Conservation (phyloP, 768 basidiomycete species). For the Rhizopogon rudus region DNA sequence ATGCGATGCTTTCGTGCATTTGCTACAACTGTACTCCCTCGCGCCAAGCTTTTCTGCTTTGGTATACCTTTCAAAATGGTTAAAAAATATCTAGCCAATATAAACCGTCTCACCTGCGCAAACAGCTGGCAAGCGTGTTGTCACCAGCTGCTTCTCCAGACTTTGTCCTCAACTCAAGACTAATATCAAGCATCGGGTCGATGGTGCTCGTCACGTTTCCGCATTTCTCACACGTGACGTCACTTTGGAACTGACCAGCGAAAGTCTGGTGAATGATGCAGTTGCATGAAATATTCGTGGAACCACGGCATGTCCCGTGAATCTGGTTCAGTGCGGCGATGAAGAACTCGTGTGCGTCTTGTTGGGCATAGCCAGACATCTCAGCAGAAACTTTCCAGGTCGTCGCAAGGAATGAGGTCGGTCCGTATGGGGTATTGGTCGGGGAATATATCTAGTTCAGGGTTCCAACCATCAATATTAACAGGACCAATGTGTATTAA, state of each 20-base stretch:
- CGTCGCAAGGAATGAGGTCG: slow-evolving; percentile 75
- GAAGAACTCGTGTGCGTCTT: slow-evolving; percentile 90
- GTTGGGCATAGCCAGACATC: slow-evolving; percentile 88
- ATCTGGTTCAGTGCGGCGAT: slow-evolving; percentile 84
- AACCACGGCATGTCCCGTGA: slow-evolving; percentile 70
- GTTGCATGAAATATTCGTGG: slow-evolving; percentile 75
- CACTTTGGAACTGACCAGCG: slow-evolving; percentile 80
- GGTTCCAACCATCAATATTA: not conserved
- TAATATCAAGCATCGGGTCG: slow-evolving; percentile 90
- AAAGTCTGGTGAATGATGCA: slow-evolving; percentile 93
- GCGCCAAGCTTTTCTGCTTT: slow-evolving; percentile 78
- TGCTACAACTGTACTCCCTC: slow-evolving; percentile 80
- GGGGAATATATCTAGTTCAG: slow-evolving; percentile 47
- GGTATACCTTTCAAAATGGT: slow-evolving; percentile 54
- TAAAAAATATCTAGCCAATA: slow-evolving; percentile 1
- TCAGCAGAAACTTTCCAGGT: slow-evolving; percentile 80
- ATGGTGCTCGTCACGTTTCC: slow-evolving; percentile 70
- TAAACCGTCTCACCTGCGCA: slow-evolving; percentile 52
- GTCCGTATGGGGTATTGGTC: slow-evolving; percentile 65
- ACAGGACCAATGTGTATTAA: not conserved
- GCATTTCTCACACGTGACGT: slow-evolving; percentile 86
- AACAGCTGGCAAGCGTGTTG: slow-evolving; percentile 68
- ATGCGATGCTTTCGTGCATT: slow-evolving; percentile 68
- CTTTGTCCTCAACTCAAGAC: slow-evolving; percentile 70
- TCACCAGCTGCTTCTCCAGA: slow-evolving; percentile 43